phyloP scores from a whole-genome alignment of 1,284 basidiomycete species.

The Ustilago bromivora region DNA sequence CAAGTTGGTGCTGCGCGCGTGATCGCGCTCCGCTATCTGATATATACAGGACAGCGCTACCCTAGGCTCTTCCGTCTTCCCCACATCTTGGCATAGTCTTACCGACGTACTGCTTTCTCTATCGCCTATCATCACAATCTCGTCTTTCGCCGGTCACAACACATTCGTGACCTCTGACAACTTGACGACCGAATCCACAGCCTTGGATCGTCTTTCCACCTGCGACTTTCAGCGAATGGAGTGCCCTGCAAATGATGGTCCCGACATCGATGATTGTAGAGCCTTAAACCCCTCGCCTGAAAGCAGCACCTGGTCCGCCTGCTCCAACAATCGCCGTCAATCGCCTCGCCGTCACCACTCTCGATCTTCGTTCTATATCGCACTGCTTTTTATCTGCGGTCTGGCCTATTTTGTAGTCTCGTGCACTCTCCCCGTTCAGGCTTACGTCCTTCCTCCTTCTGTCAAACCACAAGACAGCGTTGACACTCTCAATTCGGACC shows the following conservation, averaged over 20 bases:
- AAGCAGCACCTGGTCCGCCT: slow-evolving; percentile 46
- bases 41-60: slow-evolving; percentile 11
- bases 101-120: background rate
- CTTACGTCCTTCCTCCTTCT: slow-evolving; percentile 33
- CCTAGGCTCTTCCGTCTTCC: background rate
- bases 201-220: slow-evolving; percentile 6
- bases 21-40: background rate
- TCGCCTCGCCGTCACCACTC: background rate
- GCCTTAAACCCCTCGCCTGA: slow-evolving; percentile 34
- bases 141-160: slow-evolving; percentile 4
- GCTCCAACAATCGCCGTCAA: slow-evolving; percentile 39
- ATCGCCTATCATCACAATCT: background rate
- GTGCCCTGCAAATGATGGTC: slow-evolving; percentile 43
- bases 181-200: slow-evolving; percentile 2
- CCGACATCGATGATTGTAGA: slow-evolving; percentile 54
- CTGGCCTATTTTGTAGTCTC: slow-evolving; percentile 18
- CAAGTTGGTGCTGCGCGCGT: slow-evolving; percentile 4
- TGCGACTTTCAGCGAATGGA: slow-evolving; percentile 41
- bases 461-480: slow-evolving; percentile 1
- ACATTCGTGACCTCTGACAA: slow-evolving; percentile 9
- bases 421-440: slow-evolving; percentile 18
- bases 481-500: slow-evolving; percentile 1
- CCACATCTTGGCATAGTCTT: slow-evolving; percentile 10
- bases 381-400: slow-evolving; percentile 17
- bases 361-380: slow-evolving; percentile 12